These are phyloP conservation scores for Babesia bovis DNA, from an alignment of 169 alveolate genomes.

Conservation along the genomic window DNA sequence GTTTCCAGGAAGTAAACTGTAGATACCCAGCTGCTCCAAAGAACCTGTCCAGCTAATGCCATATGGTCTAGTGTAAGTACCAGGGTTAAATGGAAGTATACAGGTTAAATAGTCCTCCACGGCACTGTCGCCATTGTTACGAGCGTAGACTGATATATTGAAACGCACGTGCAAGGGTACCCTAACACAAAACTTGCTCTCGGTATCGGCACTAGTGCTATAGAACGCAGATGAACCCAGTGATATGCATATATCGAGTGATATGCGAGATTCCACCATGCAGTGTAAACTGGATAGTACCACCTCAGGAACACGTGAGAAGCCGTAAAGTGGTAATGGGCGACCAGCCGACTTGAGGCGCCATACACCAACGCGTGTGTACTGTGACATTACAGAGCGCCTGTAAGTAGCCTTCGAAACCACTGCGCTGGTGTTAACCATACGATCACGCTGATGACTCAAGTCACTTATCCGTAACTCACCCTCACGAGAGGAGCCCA, in stretches of 20 bases:
- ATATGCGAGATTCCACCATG: slow-evolving; percentile 20
- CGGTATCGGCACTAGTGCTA: not conserved
- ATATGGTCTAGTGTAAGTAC: not conserved
- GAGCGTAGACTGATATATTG: slow-evolving; percentile 14
- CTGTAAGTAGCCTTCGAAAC: slow-evolving; percentile 16
- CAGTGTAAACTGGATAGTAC: slow-evolving; percentile 17
- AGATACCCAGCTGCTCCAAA: slow-evolving; percentile 38
- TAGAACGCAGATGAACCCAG: not conserved
- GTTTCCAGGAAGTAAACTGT: slow-evolving; percentile 9
- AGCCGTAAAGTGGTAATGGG: not conserved
- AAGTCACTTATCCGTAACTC: slow-evolving; percentile 35
- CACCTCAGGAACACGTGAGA: slow-evolving; percentile 17
- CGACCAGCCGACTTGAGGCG: slow-evolving; percentile 2
- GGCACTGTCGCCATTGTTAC: slow-evolving; percentile 38
- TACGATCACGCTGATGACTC: not conserved
- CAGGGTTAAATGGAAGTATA: slow-evolving; percentile 22
- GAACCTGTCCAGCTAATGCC: slow-evolving; percentile 36
- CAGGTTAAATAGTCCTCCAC: slow-evolving; percentile 22
- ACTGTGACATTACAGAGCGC: slow-evolving; percentile 2
- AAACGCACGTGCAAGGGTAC: slow-evolving; percentile 1
- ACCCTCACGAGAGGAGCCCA: slow-evolving; percentile 11
- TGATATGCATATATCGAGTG: slow-evolving; percentile 17
- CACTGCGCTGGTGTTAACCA: not conserved
- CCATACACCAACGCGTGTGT: slow-evolving; percentile 5
- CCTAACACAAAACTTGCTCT: not conserved